Conservation (phyloP, 192 early-diverging fungal genomes). For the Coemansia sp. region DNA sequence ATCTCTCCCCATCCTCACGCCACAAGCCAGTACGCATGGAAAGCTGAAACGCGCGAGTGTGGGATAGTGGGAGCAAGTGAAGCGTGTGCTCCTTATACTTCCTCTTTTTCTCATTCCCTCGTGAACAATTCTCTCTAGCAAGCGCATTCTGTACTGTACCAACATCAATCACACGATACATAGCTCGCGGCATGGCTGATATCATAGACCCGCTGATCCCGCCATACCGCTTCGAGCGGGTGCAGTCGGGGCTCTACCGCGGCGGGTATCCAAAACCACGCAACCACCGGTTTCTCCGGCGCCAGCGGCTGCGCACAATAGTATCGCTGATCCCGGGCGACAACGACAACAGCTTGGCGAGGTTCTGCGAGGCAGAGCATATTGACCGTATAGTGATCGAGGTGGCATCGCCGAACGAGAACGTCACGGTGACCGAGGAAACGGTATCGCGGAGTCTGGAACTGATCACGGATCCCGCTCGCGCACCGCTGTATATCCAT, state of each 20-base stretch:
- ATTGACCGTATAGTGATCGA: constrained; percentile 70
- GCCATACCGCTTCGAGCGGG: constrained; percentile 83
- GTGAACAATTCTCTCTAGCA: too few species aligned
- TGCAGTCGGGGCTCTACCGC: constrained; percentile 82
- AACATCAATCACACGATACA: too few species aligned
- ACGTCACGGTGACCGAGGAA: constrained; percentile 77
- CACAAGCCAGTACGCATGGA: too few species aligned
- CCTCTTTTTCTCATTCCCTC: too few species aligned
- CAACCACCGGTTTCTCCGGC: constrained; percentile 83
- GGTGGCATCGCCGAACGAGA: constrained; percentile 85
- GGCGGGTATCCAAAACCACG: constrained; percentile 87
- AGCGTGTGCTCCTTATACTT: too few species aligned
- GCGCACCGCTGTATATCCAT: constrained; percentile 83
- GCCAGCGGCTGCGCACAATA: constrained; percentile 69
- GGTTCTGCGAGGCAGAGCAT: constrained; percentile 64
- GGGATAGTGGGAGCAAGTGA: too few species aligned
- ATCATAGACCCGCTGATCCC: constrained; percentile 54
- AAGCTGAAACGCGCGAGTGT: too few species aligned
- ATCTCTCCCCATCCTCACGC: too few species aligned
- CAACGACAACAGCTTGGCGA: constrained; percentile 59
- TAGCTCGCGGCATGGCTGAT: constrained; percentile 18
- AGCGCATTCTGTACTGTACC: too few species aligned
- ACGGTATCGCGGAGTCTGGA: constrained; percentile 69
- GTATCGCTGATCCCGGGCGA: constrained; percentile 81
- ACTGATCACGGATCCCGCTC: constrained; percentile 72